Evolutionary conservation across 164 flowering plant genomes (phyloP).

Genomic region (Echeveria elegans): DNA sequence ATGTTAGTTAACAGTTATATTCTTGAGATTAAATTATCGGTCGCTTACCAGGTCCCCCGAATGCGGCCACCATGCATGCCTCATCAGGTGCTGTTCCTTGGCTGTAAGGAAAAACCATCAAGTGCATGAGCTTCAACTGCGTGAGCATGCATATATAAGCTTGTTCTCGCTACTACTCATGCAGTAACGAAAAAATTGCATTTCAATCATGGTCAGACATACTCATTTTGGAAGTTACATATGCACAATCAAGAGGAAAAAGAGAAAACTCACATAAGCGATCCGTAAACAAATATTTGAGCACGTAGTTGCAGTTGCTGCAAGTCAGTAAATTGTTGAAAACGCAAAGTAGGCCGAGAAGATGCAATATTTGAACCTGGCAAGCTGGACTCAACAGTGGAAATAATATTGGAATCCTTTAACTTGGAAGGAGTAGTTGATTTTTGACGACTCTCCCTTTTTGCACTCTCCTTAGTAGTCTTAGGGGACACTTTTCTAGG

Average conservation of each 20-base stretch:
- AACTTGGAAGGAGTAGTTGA: slow-evolving; percentile 27
- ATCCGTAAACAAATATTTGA: slow-evolving; percentile 98
- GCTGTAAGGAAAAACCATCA: slow-evolving; percentile 32
- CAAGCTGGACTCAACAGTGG: slow-evolving; percentile 36
- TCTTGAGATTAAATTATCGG: neutral
- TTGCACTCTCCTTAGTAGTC: slow-evolving; percentile 30
- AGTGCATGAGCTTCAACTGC: neutral
- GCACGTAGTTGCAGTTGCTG: slow-evolving; percentile 99
- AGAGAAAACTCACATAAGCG: slow-evolving; percentile 65
- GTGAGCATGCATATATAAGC: neutral
- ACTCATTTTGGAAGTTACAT: neutral
- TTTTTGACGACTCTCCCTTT: slow-evolving; percentile 31
- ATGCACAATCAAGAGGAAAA: neutral
- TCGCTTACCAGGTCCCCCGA: slow-evolving; percentile 64
- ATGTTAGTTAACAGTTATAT: neutral
- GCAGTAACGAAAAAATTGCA: neutral
- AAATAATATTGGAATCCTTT: slow-evolving; percentile 22
- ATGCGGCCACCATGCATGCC: slow-evolving; percentile 85
- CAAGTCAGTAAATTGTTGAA: slow-evolving; percentile 68
- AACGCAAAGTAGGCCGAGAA: slow-evolving; percentile 34
- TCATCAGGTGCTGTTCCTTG: slow-evolving; percentile 89
- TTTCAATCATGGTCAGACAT: neutral
- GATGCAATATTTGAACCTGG: slow-evolving; percentile 63
- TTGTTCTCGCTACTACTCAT: neutral
- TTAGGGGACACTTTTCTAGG: slow-evolving; percentile 17